These are phyloP conservation scores for Tetrahymena elliotti DNA, from an alignment of 73 alveolate genomes.

Conservation along the genomic window DNA sequence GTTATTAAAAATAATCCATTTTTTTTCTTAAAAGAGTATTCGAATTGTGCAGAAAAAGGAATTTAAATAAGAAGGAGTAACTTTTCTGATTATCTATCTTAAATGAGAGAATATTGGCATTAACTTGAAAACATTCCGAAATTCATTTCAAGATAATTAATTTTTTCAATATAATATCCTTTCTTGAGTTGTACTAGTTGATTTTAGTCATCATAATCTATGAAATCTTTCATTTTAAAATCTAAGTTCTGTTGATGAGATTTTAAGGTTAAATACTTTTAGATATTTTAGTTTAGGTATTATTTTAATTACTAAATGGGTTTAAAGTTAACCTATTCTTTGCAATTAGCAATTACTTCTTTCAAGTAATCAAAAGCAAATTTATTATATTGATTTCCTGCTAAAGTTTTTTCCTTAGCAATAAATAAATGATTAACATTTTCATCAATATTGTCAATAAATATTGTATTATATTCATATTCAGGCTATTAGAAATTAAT, in stretches of 20 bases:
- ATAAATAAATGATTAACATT: background rate
- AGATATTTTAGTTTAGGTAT: background rate
- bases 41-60: background rate
- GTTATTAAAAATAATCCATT: background rate
- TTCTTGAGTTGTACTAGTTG: background rate
- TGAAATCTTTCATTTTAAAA: background rate
- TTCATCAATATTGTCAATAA: background rate
- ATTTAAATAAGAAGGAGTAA: background rate
- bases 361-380: background rate
- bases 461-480: too few relatives aligned
- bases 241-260: background rate
- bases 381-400: background rate
- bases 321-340: too few relatives aligned
- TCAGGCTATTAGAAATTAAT: background rate
- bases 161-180: background rate
- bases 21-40: too few relatives aligned
- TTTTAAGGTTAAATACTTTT: background rate
- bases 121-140: background rate
- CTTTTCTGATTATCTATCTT: too few relatives aligned
- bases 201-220: background rate
- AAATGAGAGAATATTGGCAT: background rate
- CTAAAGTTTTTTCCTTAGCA: background rate
- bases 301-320: too few relatives aligned
- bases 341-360: background rate
- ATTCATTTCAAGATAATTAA: too few relatives aligned